Base-by-base conservation (phyloP, 305 asterid genomes). In the Rubia peregrina region DNA sequence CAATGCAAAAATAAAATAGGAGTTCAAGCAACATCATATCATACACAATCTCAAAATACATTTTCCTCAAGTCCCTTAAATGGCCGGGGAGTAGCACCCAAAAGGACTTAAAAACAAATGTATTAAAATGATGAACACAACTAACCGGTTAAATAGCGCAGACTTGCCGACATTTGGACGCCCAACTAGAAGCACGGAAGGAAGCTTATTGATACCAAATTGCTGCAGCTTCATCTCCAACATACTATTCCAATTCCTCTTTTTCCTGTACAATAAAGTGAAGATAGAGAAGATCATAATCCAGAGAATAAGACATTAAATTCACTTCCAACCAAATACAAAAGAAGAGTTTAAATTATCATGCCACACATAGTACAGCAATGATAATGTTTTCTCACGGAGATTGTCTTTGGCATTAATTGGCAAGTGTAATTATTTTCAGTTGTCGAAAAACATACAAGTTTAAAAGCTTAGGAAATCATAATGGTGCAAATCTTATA, bases 101-200 rank as follows among this genome's bases (percentile, higher is more conserved):
- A 8, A 49, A 36, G 9, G 9, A 12, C 61, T 17, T 4, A 5
- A 1, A 12, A 40, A 16, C 22, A 69, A 42, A 70, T 26, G 61
- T 36, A 66, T 74, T 57, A 68, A 70, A 21, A 73, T 36, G 53
- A 67, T 42, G 46, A 38, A 67, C 57, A 67, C 68, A 71, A 79
- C 90, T 81, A 65, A 90, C 96, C 97, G 97, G 73, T 93, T 89
- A 80, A 94, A 94, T 74, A 94, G 78, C 44, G 98, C 97, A 6
- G 97, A 93, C 74, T 91, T 94, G 22, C 98, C 98, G 79, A 91
- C 97, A 84, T 93, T 90, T 33, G 96, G 98, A 8, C 98, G 92
- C 22, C 98, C 98, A 4, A 91, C 86, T 70, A 89, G 81, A 66
- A 93, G 48, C 67, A 91, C 88, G 21, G 86, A 84, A 8, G 98